Conservation (phyloP, 1,284 basidiomycete species). For the Sanghuangporus sanghuang region DNA sequence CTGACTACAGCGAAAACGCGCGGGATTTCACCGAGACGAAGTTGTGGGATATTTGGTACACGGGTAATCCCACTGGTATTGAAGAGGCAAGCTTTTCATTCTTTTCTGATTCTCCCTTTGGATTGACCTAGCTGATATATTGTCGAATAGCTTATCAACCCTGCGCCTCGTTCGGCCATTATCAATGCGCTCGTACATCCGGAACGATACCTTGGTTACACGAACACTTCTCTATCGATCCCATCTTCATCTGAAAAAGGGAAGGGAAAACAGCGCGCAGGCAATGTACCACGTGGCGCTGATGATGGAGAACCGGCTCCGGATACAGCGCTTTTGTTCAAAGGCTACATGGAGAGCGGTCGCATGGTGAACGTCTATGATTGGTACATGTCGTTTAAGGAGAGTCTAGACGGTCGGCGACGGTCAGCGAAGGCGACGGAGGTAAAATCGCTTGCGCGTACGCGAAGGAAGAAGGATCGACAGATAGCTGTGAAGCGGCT, state of each 20-base stretch:
- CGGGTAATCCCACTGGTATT: constrained; percentile 55
- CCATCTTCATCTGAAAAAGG: background rate
- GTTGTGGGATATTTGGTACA: constrained; percentile 72
- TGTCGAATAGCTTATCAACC: constrained; percentile 54
- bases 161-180: constrained; percentile 54
- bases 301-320: constrained; percentile 40
- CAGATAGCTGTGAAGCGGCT: constrained; percentile 22
- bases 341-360: constrained; percentile 68
- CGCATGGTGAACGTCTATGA: constrained; percentile 78
- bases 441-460: constrained; percentile 16
- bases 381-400: constrained; percentile 70
- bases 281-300: constrained; percentile 21
- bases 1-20: constrained; percentile 34
- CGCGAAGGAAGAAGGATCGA: constrained; percentile 14
- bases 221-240: constrained; percentile 16
- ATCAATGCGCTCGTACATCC: constrained; percentile 58
- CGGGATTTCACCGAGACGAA: constrained; percentile 41
- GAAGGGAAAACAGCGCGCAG: background rate
- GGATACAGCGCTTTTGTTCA: constrained; percentile 71
- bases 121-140: background rate
- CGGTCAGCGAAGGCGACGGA: background rate
- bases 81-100: constrained; percentile 43
- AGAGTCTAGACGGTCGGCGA: constrained; percentile 50
- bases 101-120: background rate
- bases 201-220: constrained; percentile 38